Percentiles rank a stretch among this genome's conserved stretches.
Evolutionary conservation across 306 rosid species (phyloP).

Genomic region (Cucurbita pepo): DNA sequence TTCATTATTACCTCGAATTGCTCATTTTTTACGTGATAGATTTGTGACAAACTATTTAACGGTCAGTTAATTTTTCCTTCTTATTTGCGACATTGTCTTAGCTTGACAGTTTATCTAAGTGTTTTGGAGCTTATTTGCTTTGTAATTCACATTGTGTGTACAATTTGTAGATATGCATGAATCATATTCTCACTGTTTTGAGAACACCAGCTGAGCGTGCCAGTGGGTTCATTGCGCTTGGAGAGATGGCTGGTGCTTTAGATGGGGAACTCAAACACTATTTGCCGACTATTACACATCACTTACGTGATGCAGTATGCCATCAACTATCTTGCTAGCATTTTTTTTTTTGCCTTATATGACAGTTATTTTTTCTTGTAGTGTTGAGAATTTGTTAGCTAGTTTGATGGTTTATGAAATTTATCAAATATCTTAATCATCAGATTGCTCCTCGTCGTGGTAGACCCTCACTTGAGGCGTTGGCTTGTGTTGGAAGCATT

Average conservation of each 20-base stretch:
- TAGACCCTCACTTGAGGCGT: conserved; percentile 90
- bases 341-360: background rate
- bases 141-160: background rate
- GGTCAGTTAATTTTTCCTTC: conserved; percentile 29
- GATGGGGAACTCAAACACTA: conserved; percentile 81
- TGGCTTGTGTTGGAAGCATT: conserved; percentile 97
- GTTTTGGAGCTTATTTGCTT: background rate
- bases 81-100: background rate
- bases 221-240: conserved; percentile 95
- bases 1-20: conserved; percentile 87
- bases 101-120: background rate
- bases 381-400: conserved; percentile 3
- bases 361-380: background rate
- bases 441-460: conserved; percentile 98
- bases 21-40: conserved; percentile 94
- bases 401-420: conserved; percentile 13
- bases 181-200: conserved; percentile 86
- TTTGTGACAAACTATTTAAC: conserved; percentile 87
- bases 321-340: conserved; percentile 1
- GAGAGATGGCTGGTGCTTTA: conserved; percentile 99
- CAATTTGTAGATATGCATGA: conserved; percentile 88
- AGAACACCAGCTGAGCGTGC: conserved; percentile 90
- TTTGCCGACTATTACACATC: conserved; percentile 74
- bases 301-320: conserved; percentile 92
- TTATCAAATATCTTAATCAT: conserved; percentile 16